Base-by-base conservation (phyloP, 805 yeast genomes). In the Kodamaea sagamina region DNA sequence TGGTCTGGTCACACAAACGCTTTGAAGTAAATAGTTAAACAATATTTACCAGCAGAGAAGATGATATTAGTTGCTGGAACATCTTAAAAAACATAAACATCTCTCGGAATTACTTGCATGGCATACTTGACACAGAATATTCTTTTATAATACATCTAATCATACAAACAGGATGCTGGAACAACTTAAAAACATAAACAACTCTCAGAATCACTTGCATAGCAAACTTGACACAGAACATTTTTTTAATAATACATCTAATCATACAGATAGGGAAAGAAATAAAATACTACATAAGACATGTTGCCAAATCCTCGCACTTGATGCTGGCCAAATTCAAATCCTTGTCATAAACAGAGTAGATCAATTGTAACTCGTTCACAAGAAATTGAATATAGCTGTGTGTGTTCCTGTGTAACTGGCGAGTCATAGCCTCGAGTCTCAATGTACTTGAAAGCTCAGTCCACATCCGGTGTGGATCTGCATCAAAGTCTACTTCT, bases 311-410 rank as follows among this genome's bases (percentile, higher is more conserved):
- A 24, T 47, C 50, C 37, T 47, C 50, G 19, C 50, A 47, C n/a
- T 27, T 31, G 8, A 47, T 41, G 6, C 40, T 21, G 4, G 55
- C 54, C 10, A 12, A 11, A n/a, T 26, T 13, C 10, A 41, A 39
- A 22, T 53, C 45, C n/a, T 27, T 12, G 8, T 41, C 26, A 18
- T 49, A 42, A 19, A 35, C 15, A 4, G 31, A 13, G n/a, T 35
- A 22, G n/a, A 53, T 41, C 12, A 13, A 7, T 9, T 47, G 36
- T 25, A 54, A 38, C 39, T 49, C 45, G 3, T 41, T 34, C 9
- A 46, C 43, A 15, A 54, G 32, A 26, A 36, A 47, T 15, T 45
- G 42, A 19, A 51, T 40, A 22, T 54, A 54, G 21, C 43, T 52
- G 6, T 44, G 39, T 22, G 31, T 43, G 36, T 43, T 45, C 17